Percentiles rank a stretch among this genome's conserved stretches.
Evolutionary conservation across 495 filamentous ascomycete species (phyloP).

Genomic region (Penicillium alfredii): DNA sequence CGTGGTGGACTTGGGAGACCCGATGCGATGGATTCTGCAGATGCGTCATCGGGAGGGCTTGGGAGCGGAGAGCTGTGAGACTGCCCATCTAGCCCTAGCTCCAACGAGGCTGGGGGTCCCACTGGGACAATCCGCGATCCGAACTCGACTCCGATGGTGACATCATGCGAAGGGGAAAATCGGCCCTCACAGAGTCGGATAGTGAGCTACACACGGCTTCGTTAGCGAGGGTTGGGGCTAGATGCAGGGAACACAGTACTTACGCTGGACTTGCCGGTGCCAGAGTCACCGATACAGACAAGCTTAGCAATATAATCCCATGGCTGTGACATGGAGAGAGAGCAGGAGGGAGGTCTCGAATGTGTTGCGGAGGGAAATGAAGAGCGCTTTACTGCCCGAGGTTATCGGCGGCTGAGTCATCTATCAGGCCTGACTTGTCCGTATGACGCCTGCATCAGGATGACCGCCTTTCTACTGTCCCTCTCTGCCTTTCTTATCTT

Average conservation of each 20-base stretch:
- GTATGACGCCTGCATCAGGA: slow-evolving; percentile 36
- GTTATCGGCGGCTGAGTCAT: slow-evolving; percentile 35
- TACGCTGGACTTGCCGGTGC: slow-evolving; percentile 82
- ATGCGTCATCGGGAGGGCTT: slow-evolving; percentile 7
- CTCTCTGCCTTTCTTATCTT: slow-evolving; percentile 2
- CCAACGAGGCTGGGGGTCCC: slow-evolving; percentile 60
- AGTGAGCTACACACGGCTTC: slow-evolving; percentile 53
- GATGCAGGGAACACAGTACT: slow-evolving; percentile 14
- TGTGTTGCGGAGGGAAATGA: too few species aligned
- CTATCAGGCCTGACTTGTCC: slow-evolving; percentile 36
- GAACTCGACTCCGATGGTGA: slow-evolving; percentile 97
- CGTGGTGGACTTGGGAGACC: slow-evolving; percentile 36
- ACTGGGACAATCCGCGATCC: slow-evolving; percentile 90
- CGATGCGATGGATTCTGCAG: slow-evolving; percentile 18
- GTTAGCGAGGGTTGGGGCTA: slow-evolving; percentile 3
- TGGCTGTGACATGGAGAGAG: slow-evolving; percentile 68
- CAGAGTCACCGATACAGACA: slow-evolving; percentile 92
- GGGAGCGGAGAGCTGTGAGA: slow-evolving; percentile 7
- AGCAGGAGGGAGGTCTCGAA: slow-evolving; percentile 11
- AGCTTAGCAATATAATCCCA: slow-evolving; percentile 99
- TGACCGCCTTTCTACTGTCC: slow-evolving; percentile 8
- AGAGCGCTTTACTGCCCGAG: too few species aligned
- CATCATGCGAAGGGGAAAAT: slow-evolving; percentile 87
- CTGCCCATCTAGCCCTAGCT: slow-evolving; percentile 30
- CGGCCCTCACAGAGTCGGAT: slow-evolving; percentile 96